Evolutionary conservation across 345 rosid species (phyloP).

Genomic region (Citrus australasica): DNA sequence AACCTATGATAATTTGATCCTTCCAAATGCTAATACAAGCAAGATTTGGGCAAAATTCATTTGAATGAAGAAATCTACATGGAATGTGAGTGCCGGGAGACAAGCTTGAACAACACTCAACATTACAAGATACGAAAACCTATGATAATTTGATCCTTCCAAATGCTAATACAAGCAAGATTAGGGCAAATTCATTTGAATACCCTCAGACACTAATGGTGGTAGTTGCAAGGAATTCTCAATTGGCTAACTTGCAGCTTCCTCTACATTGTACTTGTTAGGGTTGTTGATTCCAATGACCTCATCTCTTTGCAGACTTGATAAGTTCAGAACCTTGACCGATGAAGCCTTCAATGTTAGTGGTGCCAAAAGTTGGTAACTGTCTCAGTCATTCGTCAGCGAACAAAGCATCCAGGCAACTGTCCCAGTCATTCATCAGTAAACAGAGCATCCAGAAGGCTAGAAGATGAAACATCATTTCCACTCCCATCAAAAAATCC

Average conservation of each 20-base stretch:
- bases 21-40: too few species aligned
- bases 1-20: too few species aligned
- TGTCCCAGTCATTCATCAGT: conserved; percentile 27
- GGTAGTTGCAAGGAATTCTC: neutral
- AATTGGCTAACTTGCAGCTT: conserved; percentile 1
- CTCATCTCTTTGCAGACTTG: conserved; percentile 5
- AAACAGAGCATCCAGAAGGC: conserved; percentile 62
- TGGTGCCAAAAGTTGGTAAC: neutral
- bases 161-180: conserved; percentile 1
- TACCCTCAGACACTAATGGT: neutral
- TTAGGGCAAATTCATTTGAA: neutral
- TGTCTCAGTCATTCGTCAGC: conserved; percentile 24
- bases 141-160: neutral
- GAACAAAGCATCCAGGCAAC: conserved; percentile 49
- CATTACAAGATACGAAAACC: neutral
- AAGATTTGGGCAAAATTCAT: too few species aligned
- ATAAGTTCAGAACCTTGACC: neutral
- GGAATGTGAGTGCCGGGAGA: neutral
- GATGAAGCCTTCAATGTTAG: neutral
- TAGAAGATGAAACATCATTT: conserved; percentile 42
- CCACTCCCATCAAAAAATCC: conserved; percentile 63
- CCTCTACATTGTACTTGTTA: neutral
- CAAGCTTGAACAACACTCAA: neutral
- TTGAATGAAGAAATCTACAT: neutral
- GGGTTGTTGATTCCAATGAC: neutral